A percentile compares a stretch with the other conserved stretches of the same genome.
phyloP scores from a whole-genome alignment of 805 yeast species.

The Nakazawaea laoshanensis region DNA sequence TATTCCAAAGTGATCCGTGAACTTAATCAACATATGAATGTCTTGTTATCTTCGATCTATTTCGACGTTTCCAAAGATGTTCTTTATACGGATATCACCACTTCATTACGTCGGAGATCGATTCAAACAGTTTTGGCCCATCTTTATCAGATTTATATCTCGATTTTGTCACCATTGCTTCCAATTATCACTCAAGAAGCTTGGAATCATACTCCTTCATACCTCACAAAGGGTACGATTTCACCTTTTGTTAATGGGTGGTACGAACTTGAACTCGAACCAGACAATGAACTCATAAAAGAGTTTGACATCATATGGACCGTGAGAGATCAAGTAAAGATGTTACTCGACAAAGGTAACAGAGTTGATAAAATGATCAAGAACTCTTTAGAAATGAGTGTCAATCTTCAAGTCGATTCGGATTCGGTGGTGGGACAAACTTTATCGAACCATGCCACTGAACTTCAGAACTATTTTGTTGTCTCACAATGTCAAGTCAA shows the following conservation, averaged over 20 bases:
- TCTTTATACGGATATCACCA: slow-evolving; percentile 58
- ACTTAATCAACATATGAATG: slow-evolving; percentile 64
- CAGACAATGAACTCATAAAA: slow-evolving; percentile 27
- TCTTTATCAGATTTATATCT: slow-evolving; percentile 52
- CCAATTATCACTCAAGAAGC: slow-evolving; percentile 86
- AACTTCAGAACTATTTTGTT: slow-evolving; percentile 50
- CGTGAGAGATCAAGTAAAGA: slow-evolving; percentile 41
- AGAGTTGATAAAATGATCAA: slow-evolving; percentile 37
- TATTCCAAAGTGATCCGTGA: slow-evolving; percentile 65
- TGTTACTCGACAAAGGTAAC: slow-evolving; percentile 49
- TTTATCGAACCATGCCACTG: slow-evolving; percentile 25
- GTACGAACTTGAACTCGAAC: slow-evolving; percentile 25
- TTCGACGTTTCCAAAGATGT: slow-evolving; percentile 83
- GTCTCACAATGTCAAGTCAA: slow-evolving; percentile 47
- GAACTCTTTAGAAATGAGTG: slow-evolving; percentile 51
- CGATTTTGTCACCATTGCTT: slow-evolving; percentile 68
- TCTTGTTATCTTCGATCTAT: slow-evolving; percentile 71
- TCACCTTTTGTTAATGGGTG: slow-evolving; percentile 39
- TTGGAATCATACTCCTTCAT: slow-evolving; percentile 52
- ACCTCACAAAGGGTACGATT: slow-evolving; percentile 16
- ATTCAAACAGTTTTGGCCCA: slow-evolving; percentile 59
- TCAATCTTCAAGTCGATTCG: slow-evolving; percentile 17
- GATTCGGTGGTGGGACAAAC: slow-evolving; percentile 7
- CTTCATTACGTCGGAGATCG: slow-evolving; percentile 42
- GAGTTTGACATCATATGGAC: slow-evolving; percentile 39